Evolutionary conservation across 257 asterid genomes (phyloP), one percentile per base, ranked within the genome.

Genomic region (Capsicum rhomboideum): DNA sequence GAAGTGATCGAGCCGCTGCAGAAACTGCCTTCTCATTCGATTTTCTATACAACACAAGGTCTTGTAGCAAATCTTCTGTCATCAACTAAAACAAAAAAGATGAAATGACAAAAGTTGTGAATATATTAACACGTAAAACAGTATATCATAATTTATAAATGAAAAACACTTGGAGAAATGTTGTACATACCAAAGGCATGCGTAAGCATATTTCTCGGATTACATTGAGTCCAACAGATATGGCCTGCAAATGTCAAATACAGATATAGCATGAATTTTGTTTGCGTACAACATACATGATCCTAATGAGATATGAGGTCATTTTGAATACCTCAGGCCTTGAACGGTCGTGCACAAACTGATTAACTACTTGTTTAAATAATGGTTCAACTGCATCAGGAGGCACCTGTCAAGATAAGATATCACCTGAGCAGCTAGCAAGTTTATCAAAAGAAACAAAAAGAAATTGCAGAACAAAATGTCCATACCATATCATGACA

Each of bases 61-160:
- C 99, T 95, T 95, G 99, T 71, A 97, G 94, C 91, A 97, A 85
- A 80, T 97, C 98, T 89, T 95, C 99, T n/a, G 97, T 95, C 99
- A 95, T 97, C 90, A 97, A 90, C 99, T 97, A 90, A 59, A 82
- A 79, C 75, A 66, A 69, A 85, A 37, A 58, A 28, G 67, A 72
- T n/a, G 63, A 37, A 53, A 86, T 31, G 85, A 80, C 83, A 42
- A 12, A 52, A 77, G 82, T 50, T 17, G 63, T 28, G 63, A 82
- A 64, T 28, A 46, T 40, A 79, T 52, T 10, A 68, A 79, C 28
- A 77, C 3, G 10, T 28, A 49, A 77, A 2, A 77, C 46, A 52
- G 63, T 26, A 77, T 49, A 14, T 64, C 26, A 28, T 61, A 26
- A 61, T 5, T 50, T 50, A 77, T 9, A 50, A 16, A 28, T 50